A percentile compares a stretch with the other conserved stretches of the same genome.
phyloP scores from a whole-genome alignment of 2,329 filamentous ascomycete species.

The Ceratocystis albifundus region DNA sequence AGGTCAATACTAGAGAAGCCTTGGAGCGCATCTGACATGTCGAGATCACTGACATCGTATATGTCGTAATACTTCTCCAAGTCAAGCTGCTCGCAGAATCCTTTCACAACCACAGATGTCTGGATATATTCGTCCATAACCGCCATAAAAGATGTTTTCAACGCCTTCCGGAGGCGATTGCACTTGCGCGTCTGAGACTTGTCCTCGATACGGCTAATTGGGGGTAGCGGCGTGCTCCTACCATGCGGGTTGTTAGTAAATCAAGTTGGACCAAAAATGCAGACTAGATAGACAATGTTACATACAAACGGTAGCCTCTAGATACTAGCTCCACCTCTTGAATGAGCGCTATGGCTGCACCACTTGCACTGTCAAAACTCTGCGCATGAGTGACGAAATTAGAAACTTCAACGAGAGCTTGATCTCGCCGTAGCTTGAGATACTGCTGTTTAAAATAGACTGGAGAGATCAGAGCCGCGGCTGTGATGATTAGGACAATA shows the following conservation, averaged over 20 bases:
- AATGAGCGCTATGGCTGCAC: conserved; percentile 66
- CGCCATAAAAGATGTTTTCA: conserved; percentile 57
- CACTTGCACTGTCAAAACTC: conserved; percentile 65
- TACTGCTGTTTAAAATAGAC: conserved; percentile 67
- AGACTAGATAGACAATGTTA: conserved; percentile 21
- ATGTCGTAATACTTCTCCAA: conserved; percentile 89
- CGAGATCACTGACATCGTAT: conserved; percentile 64
- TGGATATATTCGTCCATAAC: conserved; percentile 62
- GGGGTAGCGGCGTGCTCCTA: conserved; percentile 78
- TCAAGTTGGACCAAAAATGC: conserved; percentile 24
- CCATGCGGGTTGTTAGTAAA: conserved; percentile 20
- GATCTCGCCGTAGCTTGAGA: conserved; percentile 64
- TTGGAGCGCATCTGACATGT: conserved; percentile 57
- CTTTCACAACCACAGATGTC: conserved; percentile 55
- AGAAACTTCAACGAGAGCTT: conserved; percentile 58
- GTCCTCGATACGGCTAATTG: conserved; percentile 84
- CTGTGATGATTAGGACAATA: conserved; percentile 35
- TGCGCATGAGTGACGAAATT: conserved; percentile 63
- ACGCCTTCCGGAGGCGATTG: conserved; percentile 61
- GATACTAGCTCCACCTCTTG: conserved; percentile 95
- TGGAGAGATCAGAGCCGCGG: conserved; percentile 49
- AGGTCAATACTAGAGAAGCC: conserved; percentile 50
- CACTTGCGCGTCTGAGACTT: conserved; percentile 69
- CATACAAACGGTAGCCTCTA: conserved; percentile 73
- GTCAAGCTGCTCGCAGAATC: conserved; percentile 66